A percentile compares a stretch with the other conserved stretches of the same genome.
phyloP scores from a whole-genome alignment of 306 rosid genomes.

The Rosa chinensis region DNA sequence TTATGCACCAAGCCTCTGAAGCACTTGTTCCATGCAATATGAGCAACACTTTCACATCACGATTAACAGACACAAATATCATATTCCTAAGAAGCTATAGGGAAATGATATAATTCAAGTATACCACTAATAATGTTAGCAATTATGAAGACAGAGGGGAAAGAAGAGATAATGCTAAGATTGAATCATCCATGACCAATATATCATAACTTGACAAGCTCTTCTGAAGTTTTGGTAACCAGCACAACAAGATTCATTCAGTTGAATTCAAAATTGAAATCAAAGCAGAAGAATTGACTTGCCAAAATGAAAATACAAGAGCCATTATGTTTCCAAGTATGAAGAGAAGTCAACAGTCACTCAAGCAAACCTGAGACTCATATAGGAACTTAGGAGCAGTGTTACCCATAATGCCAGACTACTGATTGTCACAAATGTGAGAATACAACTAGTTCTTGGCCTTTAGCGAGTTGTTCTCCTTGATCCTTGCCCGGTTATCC shows the following conservation, averaged over 20 bases:
- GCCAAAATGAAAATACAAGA: neutral
- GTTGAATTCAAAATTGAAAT: neutral
- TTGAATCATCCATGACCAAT: neutral
- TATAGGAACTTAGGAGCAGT: neutral
- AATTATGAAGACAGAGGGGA: neutral
- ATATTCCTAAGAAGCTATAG: neutral
- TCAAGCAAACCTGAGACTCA: neutral
- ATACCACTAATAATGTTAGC: neutral
- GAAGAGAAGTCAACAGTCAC: neutral
- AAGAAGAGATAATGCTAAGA: neutral
- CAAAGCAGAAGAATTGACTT: neutral
- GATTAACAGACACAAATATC: neutral
- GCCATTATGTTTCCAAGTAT: neutral
- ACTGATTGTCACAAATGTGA: neutral
- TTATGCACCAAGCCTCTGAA: neutral
- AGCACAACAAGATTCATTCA: neutral
- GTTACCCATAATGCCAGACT: neutral
- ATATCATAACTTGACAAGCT: neutral
- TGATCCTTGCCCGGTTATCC: constrained; percentile 78
- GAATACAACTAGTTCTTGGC: constrained; percentile 56
- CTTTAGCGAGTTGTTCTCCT: constrained; percentile 71
- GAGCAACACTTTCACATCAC: neutral
- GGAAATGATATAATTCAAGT: neutral
- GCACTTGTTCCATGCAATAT: neutral
- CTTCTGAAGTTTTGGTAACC: neutral